Evolutionary conservation across 257 asterid species (phyloP).

Genomic region (Primulina huaijiensis): DNA sequence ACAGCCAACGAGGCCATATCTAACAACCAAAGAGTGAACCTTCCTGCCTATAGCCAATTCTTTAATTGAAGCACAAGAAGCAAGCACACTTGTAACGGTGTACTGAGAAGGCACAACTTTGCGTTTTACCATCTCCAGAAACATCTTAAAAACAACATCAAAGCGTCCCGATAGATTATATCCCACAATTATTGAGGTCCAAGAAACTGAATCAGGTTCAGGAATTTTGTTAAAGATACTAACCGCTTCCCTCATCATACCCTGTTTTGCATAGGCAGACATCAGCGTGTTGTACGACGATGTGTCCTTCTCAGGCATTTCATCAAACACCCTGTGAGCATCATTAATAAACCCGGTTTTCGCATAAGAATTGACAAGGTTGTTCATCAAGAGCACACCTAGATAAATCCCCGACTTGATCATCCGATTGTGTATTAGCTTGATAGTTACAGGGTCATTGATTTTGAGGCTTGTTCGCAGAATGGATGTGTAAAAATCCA

Average conservation of each 20-base stretch:
- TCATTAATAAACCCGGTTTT: conserved; percentile 47
- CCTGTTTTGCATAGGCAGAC: conserved; percentile 50
- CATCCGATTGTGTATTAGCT: conserved; percentile 51
- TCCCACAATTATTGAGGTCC: conserved; percentile 85
- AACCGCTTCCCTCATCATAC: conserved; percentile 43
- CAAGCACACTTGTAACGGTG: conserved; percentile 62
- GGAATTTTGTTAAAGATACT: conserved; percentile 48
- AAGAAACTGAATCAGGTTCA: conserved; percentile 68
- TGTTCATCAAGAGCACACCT: conserved; percentile 62
- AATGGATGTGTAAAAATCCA: conserved; percentile 44
- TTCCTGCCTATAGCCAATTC: conserved; percentile 52
- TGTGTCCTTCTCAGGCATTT: too few species aligned
- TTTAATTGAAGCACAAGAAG: conserved; percentile 56
- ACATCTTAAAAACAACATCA: conserved; percentile 43
- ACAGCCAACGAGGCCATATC: conserved; percentile 48
- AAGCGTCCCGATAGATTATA: conserved; percentile 18
- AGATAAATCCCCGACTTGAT: conserved; percentile 54
- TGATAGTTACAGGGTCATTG: conserved; percentile 37
- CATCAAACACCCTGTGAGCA: conserved; percentile 35
- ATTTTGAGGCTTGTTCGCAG: conserved; percentile 62
- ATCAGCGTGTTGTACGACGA: conserved; percentile 49
- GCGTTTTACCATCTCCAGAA: conserved; percentile 54
- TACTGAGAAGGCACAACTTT: conserved; percentile 57
- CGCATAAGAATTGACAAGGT: conserved; percentile 47
- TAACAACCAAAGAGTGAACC: conserved; percentile 60